Evolutionary conservation across 768 basidiomycete species (phyloP).

Genomic region (Agaricus subrufescens): DNA sequence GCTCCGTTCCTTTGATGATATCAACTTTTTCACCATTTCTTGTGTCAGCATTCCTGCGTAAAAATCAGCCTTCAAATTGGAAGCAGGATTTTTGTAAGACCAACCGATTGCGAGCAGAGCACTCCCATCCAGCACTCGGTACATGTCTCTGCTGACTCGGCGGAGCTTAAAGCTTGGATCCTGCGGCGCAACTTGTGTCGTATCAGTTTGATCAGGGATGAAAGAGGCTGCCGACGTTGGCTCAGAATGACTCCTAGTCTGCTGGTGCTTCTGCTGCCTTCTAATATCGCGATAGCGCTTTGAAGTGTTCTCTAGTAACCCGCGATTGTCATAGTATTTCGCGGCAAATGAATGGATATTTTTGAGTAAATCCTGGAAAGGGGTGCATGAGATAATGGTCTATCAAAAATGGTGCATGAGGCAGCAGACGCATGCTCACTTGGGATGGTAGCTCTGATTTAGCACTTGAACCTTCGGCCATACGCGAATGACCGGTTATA

Average conservation of each 20-base stretch:
- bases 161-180: slow-evolving; percentile 15
- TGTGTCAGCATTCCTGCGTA: slow-evolving; percentile 62
- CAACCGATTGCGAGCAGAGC: slow-evolving; percentile 69
- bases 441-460: neutral
- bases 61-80: neutral
- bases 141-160: slow-evolving; percentile 55
- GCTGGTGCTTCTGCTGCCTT: slow-evolving; percentile 23
- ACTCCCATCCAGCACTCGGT: slow-evolving; percentile 68
- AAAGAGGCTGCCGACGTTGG: slow-evolving; percentile 7
- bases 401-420: slow-evolving; percentile 1
- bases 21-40: slow-evolving; percentile 47
- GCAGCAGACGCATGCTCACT: neutral
- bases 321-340: slow-evolving; percentile 56
- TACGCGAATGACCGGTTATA: neutral
- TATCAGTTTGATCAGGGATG: slow-evolving; percentile 5
- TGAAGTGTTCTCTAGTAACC: slow-evolving; percentile 50
- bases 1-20: slow-evolving; percentile 15
- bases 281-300: slow-evolving; percentile 40
- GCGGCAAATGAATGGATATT: slow-evolving; percentile 42
- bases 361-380: slow-evolving; percentile 43
- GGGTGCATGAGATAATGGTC: slow-evolving; percentile 6
- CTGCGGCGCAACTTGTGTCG: slow-evolving; percentile 5
- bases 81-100: slow-evolving; percentile 12
- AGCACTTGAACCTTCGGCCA: neutral
- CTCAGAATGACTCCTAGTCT: neutral